Evolutionary conservation across 257 asterid species (phyloP).

Genomic region (Eucommia ulmoides): DNA sequence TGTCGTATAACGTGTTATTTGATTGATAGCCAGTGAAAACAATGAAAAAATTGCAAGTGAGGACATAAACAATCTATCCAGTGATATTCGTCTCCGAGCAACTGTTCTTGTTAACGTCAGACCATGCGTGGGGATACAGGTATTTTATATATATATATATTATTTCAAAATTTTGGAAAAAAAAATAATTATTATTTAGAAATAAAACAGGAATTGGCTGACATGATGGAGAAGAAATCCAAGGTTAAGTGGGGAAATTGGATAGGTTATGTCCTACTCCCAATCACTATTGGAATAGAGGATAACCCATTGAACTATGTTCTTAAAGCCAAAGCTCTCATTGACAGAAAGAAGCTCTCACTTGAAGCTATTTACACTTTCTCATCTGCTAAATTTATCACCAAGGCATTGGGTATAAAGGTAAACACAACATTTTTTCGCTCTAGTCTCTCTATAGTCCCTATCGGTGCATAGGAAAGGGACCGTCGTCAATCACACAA

Average conservation of each 20-base stretch:
- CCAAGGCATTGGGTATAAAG: conserved; percentile 25
- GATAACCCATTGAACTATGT: conserved; percentile 33
- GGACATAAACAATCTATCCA: conserved; percentile 14
- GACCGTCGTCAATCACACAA: too few relatives aligned
- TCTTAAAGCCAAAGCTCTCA: conserved; percentile 25
- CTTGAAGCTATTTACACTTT: conserved; percentile 19
- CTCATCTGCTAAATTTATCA: conserved; percentile 5
- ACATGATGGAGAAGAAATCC: conserved; percentile 29
- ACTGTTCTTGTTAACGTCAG: conserved; percentile 27
- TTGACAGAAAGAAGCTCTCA: conserved; percentile 41
- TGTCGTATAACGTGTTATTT: too few relatives aligned
- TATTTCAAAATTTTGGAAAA: neutral
- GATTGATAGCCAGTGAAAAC: neutral
- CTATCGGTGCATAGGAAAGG: too few relatives aligned
- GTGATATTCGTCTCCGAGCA: conserved; percentile 21
- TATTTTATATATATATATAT: neutral
- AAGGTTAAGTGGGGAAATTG: conserved; percentile 36
- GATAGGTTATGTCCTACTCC: conserved; percentile 22
- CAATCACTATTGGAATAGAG: conserved; percentile 15
- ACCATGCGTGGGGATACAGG: conserved; percentile 23
- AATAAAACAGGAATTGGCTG: conserved; percentile 22
- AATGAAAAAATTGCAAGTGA: too few relatives aligned
- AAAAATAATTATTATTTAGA: too few relatives aligned
- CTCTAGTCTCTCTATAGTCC: too few relatives aligned
- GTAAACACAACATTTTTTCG: conserved; percentile 15